A percentile compares a stretch with the other conserved stretches of the same genome.
Conservation (phyloP, 2,329 filamentous ascomycete species). For the Botrytis sinoallii region DNA sequence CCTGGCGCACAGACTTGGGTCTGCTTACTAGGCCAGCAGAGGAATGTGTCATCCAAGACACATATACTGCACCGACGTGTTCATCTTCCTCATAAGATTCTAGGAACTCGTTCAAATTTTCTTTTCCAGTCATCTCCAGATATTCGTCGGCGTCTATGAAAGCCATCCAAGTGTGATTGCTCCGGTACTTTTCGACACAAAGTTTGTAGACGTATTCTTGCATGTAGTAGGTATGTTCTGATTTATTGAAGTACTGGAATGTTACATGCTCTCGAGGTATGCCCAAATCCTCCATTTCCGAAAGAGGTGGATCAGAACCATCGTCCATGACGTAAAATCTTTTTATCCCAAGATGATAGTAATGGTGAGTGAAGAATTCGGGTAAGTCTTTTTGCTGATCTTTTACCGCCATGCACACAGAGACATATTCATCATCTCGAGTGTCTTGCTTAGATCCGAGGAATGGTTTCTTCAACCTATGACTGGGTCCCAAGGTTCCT, state of each 20-base stretch:
- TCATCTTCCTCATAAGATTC: constrained; percentile 28
- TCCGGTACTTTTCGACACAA: constrained; percentile 30
- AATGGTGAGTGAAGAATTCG: constrained; percentile 34
- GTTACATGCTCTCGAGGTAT: constrained; percentile 27
- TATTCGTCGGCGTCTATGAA: constrained; percentile 38
- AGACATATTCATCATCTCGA: constrained; percentile 28
- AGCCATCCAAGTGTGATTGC: constrained; percentile 38
- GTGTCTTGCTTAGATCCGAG: constrained; percentile 14
- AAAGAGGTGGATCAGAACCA: constrained; percentile 29
- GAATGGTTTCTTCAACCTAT: constrained; percentile 6
- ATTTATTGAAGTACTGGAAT: constrained; percentile 27
- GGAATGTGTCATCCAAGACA: constrained; percentile 39
- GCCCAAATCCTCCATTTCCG: constrained; percentile 23
- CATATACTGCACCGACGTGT: constrained; percentile 34
- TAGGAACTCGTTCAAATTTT: constrained; percentile 36
- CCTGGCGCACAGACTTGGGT: constrained; percentile 31
- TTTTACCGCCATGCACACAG: constrained; percentile 33
- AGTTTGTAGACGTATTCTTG: constrained; percentile 28
- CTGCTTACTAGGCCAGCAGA: constrained; percentile 34
- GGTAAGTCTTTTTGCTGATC: constrained; percentile 30
- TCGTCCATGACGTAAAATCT: constrained; percentile 37
- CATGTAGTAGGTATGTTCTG: constrained; percentile 13
- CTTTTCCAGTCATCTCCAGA: constrained; percentile 31
- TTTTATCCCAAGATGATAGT: constrained; percentile 31
- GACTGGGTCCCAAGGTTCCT: background rate